Evolutionary conservation across 148 eudicot species (phyloP), one percentile per base, ranked within the genome.

Genomic region (Bassia scoparia): DNA sequence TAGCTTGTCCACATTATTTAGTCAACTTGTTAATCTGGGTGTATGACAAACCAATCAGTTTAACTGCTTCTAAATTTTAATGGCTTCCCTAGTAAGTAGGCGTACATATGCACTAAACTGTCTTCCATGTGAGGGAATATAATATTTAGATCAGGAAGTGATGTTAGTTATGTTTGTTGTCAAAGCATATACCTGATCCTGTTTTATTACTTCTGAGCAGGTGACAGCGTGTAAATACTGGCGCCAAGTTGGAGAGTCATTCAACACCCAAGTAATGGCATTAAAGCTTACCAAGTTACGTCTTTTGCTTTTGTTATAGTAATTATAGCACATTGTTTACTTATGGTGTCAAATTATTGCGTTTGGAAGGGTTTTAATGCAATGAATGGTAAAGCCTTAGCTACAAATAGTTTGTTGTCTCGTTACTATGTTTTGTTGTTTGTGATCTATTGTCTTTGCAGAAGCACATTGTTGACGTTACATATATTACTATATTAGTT

Each of bases 171-270:
- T 30, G 24, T 29, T 26, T 61, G 41, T 60, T 76, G 7, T 76
- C 33, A 59, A n/a, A 33, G 64, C 54, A 64, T 55, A 38, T 55
- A 61, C 38, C 41, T 71, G 70, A 71, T 23, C 31, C 71, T 10
- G 30, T 66, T 31, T 31, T 24, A 72, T 20, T n/a, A 26, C 55
- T 66, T 48, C 37, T 71, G 61, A 24, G 61, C 84, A 91, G 97
- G 98, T 88, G 67, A 93, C 96, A 64, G 83, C 88, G 44, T 74
- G n/a, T 78, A 93, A 93, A 83, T 83, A 73, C n/a, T 93, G 98
- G 98, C 91, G 98, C 75, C 93, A 88, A 86, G 88, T 93, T 31
- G 98, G 98, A 75, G 96, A 88, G 76, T 88, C 98, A 31, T 93
- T 93, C 71, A 87, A 86, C 97, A 50, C 96, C 96, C 46, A 92